Evolutionary conservation across 768 basidiomycete genomes (phyloP).

Genomic region (Plicaturopsis crispa): DNA sequence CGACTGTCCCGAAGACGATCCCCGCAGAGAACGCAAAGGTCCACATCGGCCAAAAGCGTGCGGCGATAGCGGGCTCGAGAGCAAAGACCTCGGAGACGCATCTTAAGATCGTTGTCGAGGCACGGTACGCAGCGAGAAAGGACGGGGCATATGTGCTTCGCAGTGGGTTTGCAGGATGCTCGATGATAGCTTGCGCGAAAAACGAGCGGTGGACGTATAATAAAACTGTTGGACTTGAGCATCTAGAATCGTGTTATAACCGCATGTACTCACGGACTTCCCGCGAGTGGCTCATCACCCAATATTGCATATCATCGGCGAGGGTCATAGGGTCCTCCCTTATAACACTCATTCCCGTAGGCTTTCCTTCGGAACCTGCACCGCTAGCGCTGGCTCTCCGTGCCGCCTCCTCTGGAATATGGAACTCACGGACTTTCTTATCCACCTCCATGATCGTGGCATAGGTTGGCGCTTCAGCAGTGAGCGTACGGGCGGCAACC

Average conservation of each 20-base stretch:
- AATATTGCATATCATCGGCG: conserved; percentile 28
- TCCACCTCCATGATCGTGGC: conserved; percentile 62
- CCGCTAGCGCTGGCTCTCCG: conserved; percentile 15
- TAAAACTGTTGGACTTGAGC: conserved; percentile 30
- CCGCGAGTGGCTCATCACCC: conserved; percentile 25
- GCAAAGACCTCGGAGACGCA: conserved; percentile 41
- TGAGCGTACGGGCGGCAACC: conserved; percentile 52
- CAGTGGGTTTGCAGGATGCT: conserved; percentile 58
- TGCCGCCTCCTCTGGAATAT: conserved; percentile 39
- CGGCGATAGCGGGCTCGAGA: conserved; percentile 36
- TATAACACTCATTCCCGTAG: no score
- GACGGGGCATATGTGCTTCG: conserved; percentile 58
- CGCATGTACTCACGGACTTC: conserved; percentile 25
- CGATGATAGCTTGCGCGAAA: conserved; percentile 67
- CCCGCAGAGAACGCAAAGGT: conserved; percentile 54
- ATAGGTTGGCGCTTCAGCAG: conserved; percentile 57
- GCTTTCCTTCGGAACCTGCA: no score
- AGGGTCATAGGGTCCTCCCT: conserved; percentile 9
- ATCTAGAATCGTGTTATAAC: not conserved
- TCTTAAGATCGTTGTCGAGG: conserved; percentile 49
- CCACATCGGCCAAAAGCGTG: conserved; percentile 59
- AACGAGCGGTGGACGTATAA: conserved; percentile 61
- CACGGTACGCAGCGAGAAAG: conserved; percentile 55
- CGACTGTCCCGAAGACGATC: conserved; percentile 77
- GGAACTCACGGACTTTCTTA: conserved; percentile 59